phyloP scores from a whole-genome alignment of 2,329 filamentous ascomycete species.

The Fusarium sp. region DNA sequence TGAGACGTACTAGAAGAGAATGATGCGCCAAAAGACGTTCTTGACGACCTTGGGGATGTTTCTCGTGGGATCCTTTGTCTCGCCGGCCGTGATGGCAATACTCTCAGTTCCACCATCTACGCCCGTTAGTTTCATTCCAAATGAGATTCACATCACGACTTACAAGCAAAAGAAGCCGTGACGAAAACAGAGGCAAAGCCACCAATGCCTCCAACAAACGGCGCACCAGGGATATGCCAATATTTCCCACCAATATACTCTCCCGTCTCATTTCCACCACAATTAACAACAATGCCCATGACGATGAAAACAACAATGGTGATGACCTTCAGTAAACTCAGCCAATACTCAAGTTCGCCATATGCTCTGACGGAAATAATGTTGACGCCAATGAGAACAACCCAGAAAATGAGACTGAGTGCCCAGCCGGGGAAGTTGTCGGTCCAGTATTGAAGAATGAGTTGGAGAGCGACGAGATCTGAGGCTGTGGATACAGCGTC shows the following conservation, averaged over 20 bases:
- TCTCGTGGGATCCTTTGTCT: slow-evolving; percentile 71
- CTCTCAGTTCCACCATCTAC: slow-evolving; percentile 67
- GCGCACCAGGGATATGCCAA: slow-evolving; percentile 69
- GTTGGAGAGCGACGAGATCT: slow-evolving; percentile 65
- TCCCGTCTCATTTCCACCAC: slow-evolving; percentile 65
- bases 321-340: slow-evolving; percentile 65
- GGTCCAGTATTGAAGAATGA: slow-evolving; percentile 72
- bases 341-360: slow-evolving; percentile 65
- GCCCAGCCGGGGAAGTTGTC: slow-evolving; percentile 72
- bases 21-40: slow-evolving; percentile 73
- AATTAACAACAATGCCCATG: slow-evolving; percentile 65
- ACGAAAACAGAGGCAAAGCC: slow-evolving; percentile 72
- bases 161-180: slow-evolving; percentile 66
- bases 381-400: slow-evolving; percentile 61
- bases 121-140: background rate
- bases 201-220: slow-evolving; percentile 73
- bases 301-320: slow-evolving; percentile 72
- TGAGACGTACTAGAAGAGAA: slow-evolving; percentile 59
- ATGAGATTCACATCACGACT: slow-evolving; percentile 42
- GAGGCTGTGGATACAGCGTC: slow-evolving; percentile 66
- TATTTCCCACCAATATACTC: slow-evolving; percentile 69
- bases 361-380: slow-evolving; percentile 51
- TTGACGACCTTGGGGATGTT: slow-evolving; percentile 72
- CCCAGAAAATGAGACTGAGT: slow-evolving; percentile 71
- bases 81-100: slow-evolving; percentile 74